Conservation (phyloP, 2,329 filamentous ascomycete genomes). For the Cytospora piceicola region DNA sequence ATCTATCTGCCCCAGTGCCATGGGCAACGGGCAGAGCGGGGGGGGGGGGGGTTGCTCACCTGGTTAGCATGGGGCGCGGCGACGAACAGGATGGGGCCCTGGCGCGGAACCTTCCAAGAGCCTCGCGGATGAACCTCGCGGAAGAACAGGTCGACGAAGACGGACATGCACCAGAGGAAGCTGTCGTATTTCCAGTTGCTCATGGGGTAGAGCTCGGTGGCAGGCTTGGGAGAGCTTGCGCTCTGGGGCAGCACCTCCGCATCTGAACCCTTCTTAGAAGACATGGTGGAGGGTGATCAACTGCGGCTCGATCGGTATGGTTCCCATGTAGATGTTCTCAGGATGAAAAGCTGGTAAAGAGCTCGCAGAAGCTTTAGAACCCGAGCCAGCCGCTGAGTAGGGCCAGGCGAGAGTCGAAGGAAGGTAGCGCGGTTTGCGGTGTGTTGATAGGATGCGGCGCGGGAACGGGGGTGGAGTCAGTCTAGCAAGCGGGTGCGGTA, state of each 20-base stretch:
- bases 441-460: not conserved
- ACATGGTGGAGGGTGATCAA: constrained; percentile 15
- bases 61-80: constrained; percentile 97
- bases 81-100: constrained; percentile 90
- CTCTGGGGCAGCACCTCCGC: constrained; percentile 34
- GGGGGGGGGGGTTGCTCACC: constrained; percentile 51
- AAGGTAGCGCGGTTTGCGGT: not conserved
- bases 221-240: constrained; percentile 35
- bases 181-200: constrained; percentile 76
- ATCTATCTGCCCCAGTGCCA: constrained; percentile 19
- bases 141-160: constrained; percentile 96
- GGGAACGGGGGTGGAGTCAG: not conserved
- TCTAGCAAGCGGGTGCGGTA: not conserved
- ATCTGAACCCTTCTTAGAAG: constrained; percentile 19
- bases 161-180: constrained; percentile 75
- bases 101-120: constrained; percentile 90
- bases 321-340: not conserved
- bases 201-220: constrained; percentile 69
- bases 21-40: not conserved
- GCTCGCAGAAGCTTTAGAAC: not conserved
- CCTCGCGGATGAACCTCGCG: constrained; percentile 94
- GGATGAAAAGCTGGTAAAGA: not conserved
- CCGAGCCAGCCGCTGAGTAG: not conserved
- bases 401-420: not conserved
- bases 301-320: not conserved